Evolutionary conservation across 1,284 basidiomycete genomes (phyloP), one percentile per base, ranked within the genome.

Genomic region (Ganoderma resinaceum): DNA sequence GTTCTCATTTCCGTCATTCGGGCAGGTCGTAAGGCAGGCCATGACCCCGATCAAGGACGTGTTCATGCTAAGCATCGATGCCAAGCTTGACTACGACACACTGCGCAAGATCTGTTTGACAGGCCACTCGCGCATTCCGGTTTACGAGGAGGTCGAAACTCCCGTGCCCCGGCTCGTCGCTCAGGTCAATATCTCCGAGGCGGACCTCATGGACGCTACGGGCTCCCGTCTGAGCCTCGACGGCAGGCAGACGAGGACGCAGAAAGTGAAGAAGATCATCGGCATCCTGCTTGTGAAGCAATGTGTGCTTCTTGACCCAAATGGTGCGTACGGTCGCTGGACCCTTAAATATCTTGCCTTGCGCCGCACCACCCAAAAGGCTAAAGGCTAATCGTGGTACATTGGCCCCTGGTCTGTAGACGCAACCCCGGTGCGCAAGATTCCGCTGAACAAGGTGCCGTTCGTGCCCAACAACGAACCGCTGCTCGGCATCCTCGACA

Each of bases 301-400:
- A 78, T 96, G 95, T 77, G 93, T 97, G 16, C 81, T 97, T 66
- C 86, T 97, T 11, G 95, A 97, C 79, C 95, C 96, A 2, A 93
- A 94, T 79, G 93, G 91, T 91, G 71, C 42, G 72, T 68, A 16
- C 31, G 20, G 26, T 46, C 4, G 57, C 12, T 23, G 16, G 14
- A 7, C 31, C 29, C 53, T 31, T 18, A 31, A 31, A 29, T 31
- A 29, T n/a, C 18, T 33, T 37, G 37, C n/a, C 3, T 31, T 14
- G 12, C 8, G 37, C 31, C 20, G 16, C 26, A 65, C 60, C 37
- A 16, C 29, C 23, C 62, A 42, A 62, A 49, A 66, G 62, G 37
- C 20, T 64, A 55, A 63, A 59, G 29, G 26, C 38, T 53, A 73
- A 68, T 20, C 58, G 11, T 66, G 35, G 11, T 67, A 58, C 60